Evolutionary conservation across 2,329 filamentous ascomycete species (phyloP).

Genomic region (Gnomoniopsis smithogilvyi): DNA sequence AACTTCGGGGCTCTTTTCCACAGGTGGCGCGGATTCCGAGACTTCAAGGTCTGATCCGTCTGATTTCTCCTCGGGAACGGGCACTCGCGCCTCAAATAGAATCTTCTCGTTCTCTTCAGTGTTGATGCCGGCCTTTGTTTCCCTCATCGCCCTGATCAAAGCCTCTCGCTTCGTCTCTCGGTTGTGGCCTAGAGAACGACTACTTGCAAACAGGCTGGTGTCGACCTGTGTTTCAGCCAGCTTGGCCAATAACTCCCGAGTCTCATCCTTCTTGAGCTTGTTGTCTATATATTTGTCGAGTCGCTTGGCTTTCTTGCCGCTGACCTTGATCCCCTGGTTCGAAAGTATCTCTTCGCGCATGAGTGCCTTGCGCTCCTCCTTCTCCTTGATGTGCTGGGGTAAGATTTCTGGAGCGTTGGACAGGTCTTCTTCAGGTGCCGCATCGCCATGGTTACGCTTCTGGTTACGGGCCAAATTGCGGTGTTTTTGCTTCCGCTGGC

Average conservation of each 20-base stretch:
- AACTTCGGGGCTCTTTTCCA: too few species aligned
- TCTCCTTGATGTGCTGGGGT: constrained; percentile 43
- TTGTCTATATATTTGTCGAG: constrained; percentile 74
- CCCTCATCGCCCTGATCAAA: constrained; percentile 60
- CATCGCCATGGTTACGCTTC: constrained; percentile 37
- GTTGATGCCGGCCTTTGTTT: constrained; percentile 62
- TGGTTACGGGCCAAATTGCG: constrained; percentile 64
- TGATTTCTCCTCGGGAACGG: constrained; percentile 24
- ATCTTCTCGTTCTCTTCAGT: constrained; percentile 50
- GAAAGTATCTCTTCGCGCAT: constrained; percentile 50
- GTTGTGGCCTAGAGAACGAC: constrained; percentile 69
- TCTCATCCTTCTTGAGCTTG: constrained; percentile 94
- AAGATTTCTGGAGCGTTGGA: constrained; percentile 54
- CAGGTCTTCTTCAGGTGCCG: constrained; percentile 36
- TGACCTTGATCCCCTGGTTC: constrained; percentile 52
- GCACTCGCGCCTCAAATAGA: constrained; percentile 46
- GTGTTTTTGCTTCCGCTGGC: constrained; percentile 68
- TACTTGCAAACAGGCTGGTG: constrained; percentile 76
- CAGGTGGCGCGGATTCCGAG: not conserved
- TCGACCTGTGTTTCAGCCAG: constrained; percentile 77
- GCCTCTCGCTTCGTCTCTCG: constrained; percentile 69
- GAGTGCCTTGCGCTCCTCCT: constrained; percentile 52
- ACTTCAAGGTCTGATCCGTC: constrained; percentile 29
- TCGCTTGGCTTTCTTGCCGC: constrained; percentile 63
- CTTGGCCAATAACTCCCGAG: constrained; percentile 76